Base-by-base conservation (phyloP, 208 protist genomes). In the Leishmania lainsoni region DNA sequence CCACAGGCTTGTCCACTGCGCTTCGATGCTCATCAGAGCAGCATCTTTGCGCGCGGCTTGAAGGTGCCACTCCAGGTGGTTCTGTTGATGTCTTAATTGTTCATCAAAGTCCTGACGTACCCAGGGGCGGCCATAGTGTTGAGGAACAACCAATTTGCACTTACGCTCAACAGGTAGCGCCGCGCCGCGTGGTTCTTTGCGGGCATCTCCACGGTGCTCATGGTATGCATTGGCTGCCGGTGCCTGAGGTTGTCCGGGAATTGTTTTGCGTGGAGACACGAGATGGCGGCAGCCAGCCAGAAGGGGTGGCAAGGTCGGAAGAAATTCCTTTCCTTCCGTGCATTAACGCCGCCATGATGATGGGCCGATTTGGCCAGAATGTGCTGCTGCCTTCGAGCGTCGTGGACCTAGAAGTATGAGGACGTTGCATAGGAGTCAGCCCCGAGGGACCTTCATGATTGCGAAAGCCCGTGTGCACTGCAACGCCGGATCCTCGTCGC, bases 301-400 rank as follows among this genome's bases (percentile, higher is more conserved):
- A 56, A 26, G 26, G 58, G 68, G 29, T 61, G 22, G 65, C 9
- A 49, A 48, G 65, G 32, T 5, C 77, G 22, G 79, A 76, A 52
- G 75, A 82, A 22, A 68, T 88, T 16, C 86, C 87, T 1, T 87
- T 87, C 32, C 49, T 88, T 51, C 88, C 88, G 16, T 92, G 84
- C 58, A 89, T 93, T 52, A 93, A 93, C 63, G 88, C 88, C 2
- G 58, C 90, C 45, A 91, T 91, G 88, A 80, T 93, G 76, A 45
- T 86, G 17, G 63, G 85, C 10, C 29, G 45, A 5, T 32, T 63
- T 42, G 69, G 74, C 9, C 69, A 74, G 8, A 63, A 45, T 1
- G 74, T 58, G 10, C 45, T 91, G 22, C 86, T 87, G 56, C 66
- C 79, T 20, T 81, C 90, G 20, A 87, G 79, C 32, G 90, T 93